Evolutionary conservation across 1,139 yeast species (phyloP).

Genomic region (Lodderomyces margitis): DNA sequence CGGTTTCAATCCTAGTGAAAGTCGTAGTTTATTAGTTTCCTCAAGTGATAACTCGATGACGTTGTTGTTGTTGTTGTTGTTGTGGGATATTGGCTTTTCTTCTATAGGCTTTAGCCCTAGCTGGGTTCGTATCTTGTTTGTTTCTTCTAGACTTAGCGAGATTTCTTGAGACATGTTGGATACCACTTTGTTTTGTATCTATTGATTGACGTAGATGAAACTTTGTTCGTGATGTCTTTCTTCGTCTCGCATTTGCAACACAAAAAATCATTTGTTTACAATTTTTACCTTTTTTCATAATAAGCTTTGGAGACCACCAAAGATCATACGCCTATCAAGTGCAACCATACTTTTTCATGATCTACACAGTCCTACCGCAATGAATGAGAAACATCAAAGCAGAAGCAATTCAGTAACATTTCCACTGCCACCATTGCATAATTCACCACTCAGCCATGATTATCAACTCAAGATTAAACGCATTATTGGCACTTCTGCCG

Average conservation of each 20-base stretch:
- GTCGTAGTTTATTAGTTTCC: conserved; percentile 39
- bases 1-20: conserved; percentile 30
- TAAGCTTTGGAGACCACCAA: not conserved
- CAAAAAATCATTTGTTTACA: not conserved
- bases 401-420: not conserved
- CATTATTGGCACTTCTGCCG: conserved; percentile 34
- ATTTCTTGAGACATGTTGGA: conserved; percentile 25
- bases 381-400: not conserved
- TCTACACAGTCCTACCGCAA: not conserved
- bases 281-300: not conserved
- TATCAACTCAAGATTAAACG: conserved; percentile 17
- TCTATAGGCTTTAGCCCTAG: conserved; percentile 23
- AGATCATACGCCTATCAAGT: not conserved
- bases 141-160: conserved; percentile 36
- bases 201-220: not conserved
- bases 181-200: not conserved
- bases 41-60: conserved; percentile 29
- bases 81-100: not conserved
- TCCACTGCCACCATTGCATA: not conserved
- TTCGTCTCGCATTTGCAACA: too few relatives aligned
- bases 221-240: too few relatives aligned
- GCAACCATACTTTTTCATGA: not conserved
- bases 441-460: not conserved
- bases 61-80: conserved; percentile 14
- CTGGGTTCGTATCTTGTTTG: conserved; percentile 33